These are phyloP conservation scores for Sisymbrium altissimum DNA, from an alignment of 345 rosid genomes.

Conservation along the genomic window DNA sequence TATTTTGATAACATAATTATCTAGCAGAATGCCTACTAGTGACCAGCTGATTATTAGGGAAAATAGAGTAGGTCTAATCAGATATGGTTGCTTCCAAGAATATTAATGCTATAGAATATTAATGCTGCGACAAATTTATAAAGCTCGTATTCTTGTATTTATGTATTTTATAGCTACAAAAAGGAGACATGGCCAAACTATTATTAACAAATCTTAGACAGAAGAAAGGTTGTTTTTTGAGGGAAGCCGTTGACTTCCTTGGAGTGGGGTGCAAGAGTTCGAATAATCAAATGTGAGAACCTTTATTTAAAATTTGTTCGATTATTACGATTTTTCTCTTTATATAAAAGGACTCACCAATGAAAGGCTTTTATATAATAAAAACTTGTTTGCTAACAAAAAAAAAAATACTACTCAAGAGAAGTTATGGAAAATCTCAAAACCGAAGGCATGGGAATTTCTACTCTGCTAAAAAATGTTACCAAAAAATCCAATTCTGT, in stretches of 20 bases:
- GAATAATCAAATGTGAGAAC: neutral
- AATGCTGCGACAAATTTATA: no score
- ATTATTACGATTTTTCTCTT: neutral
- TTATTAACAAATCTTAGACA: no score
- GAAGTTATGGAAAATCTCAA: neutral
- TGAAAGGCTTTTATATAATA: neutral
- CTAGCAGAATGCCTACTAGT: no score
- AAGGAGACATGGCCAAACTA: no score
- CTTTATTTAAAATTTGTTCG: neutral
- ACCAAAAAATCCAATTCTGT: neutral
- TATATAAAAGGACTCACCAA: neutral
- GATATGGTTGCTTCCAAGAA: no score
- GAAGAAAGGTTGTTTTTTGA: neutral
- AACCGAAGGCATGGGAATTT: neutral
- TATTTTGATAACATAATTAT: no score
- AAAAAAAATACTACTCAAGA: neutral
- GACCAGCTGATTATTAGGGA: no score
- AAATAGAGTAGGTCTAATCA: no score
- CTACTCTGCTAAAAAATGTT: neutral
- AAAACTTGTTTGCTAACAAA: neutral
- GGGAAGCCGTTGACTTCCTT: neutral
- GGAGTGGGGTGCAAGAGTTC: neutral
- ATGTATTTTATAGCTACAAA: no score
- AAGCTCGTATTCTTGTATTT: no score
- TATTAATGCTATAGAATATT: no score